Evolutionary conservation across 495 filamentous ascomycete species (phyloP), one percentile per base, ranked within the genome.

Genomic region (Hypoxylon fuscum): DNA sequence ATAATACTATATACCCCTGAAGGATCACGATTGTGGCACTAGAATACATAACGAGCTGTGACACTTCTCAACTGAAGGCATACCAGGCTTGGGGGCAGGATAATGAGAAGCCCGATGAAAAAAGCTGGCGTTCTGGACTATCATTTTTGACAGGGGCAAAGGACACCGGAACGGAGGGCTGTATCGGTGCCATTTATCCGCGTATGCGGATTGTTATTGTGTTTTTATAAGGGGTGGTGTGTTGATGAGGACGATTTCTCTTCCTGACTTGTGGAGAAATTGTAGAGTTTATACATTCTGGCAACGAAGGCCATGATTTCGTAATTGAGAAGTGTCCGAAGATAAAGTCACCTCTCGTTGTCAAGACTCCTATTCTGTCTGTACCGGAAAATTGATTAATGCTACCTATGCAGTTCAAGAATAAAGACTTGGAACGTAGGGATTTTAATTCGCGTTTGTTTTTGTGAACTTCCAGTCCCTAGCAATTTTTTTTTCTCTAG

Each of bases 91-190:
- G 57, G 29, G 47, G 62, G 57, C 42, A 57, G 63, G 57, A 61
- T 66, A 62, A 62, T 44, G 63, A 66, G 50, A 49, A 43, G 47
- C 41, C 54, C 50, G 35, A 66, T 45, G 62, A 60, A 52, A 50
- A 60, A 66, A 66, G 43, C 41, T 52, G 57, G 63, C 57, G 63
- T 66, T 66, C 51, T 57, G 47, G 63, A 49, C 52, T 58, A 62
- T 54, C 32, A 45, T 60, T 55, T 60, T 55, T 60, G 50, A 55
- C 23, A 25, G 49, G 45, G 46, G 53, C 52, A 48, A 57, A 62
- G 20, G 53, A 55, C 55, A 44, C 46, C 34, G 14, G 46, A 58
- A 47, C 17, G 43, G 12, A 40, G 34, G 46, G 38, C 25, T 45
- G 55, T 60, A 40, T 56, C 55, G 42, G 51, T 43, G 53, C 48